Percentiles rank a stretch among this genome's conserved stretches.
These are phyloP conservation scores for Candida ovalis DNA, from an alignment of 805 yeast genomes.

Conservation along the genomic window DNA sequence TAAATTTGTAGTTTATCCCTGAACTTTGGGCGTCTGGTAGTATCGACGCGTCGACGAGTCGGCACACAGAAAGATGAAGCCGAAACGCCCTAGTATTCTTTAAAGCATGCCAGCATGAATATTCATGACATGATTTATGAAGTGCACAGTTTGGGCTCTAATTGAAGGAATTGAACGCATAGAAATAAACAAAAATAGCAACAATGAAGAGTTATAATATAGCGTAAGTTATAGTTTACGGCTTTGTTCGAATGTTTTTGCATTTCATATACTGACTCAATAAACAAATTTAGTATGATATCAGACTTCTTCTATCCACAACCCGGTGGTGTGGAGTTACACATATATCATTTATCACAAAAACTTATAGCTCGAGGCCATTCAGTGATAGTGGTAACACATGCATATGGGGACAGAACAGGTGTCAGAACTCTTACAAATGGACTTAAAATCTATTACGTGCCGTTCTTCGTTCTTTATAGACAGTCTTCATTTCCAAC, in stretches of 20 bases:
- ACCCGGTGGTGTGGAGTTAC: constrained; percentile 97
- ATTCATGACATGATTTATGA: too few species aligned
- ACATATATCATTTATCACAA: constrained; percentile 87
- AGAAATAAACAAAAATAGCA: background rate
- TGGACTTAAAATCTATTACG: constrained; percentile 89
- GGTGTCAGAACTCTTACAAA: constrained; percentile 83
- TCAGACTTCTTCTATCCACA: constrained; percentile 98
- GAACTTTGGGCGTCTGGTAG: too few species aligned
- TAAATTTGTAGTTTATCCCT: too few species aligned
- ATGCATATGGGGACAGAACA: constrained; percentile 74
- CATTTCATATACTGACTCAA: background rate
- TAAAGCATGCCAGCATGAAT: too few species aligned
- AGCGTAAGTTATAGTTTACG: constrained; percentile 24
- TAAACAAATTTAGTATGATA: constrained; percentile 50
- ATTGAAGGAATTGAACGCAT: background rate
- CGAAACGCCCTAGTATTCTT: too few species aligned
- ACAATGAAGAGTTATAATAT: constrained; percentile 26
- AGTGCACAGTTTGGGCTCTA: background rate
- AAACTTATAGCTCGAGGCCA: constrained; percentile 78
- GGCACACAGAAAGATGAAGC: too few species aligned
- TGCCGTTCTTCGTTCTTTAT: constrained; percentile 77
- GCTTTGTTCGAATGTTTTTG: too few species aligned
- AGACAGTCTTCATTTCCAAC: constrained; percentile 86
- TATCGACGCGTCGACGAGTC: too few species aligned
- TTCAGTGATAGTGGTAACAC: constrained; percentile 82